These are phyloP conservation scores for Rhizophagus sp. DNA, from an alignment of 192 early-diverging fungal genomes.

Conservation along the genomic window DNA sequence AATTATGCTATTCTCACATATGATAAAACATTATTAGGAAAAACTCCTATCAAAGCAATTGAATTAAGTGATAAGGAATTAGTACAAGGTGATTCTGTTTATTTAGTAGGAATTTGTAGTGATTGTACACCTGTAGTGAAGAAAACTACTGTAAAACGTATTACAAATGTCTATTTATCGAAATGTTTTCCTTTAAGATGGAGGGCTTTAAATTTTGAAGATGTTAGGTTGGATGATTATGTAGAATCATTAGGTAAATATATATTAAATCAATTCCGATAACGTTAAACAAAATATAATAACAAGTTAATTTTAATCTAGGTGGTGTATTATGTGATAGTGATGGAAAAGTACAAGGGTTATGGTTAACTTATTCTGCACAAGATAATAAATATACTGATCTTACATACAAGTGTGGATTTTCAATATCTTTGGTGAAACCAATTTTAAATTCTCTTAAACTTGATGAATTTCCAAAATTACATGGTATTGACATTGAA, in stretches of 20 bases:
- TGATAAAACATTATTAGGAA: conserved; percentile 70
- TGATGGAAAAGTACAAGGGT: conserved; percentile 56
- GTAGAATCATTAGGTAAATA: conserved; percentile 52
- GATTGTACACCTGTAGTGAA: conserved; percentile 57
- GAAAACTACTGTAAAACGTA: conserved; percentile 60
- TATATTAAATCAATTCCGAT: no score
- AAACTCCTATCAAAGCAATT: conserved; percentile 67
- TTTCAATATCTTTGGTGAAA: conserved; percentile 51
- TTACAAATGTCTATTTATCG: conserved; percentile 61
- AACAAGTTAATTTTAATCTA: not conserved
- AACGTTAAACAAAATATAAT: no score
- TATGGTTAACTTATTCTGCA: conserved; percentile 71
- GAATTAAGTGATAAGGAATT: conserved; percentile 59
- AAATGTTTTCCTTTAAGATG: conserved; percentile 69
- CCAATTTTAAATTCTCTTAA: conserved; percentile 53
- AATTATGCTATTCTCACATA: conserved; percentile 87
- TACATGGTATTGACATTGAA: conserved; percentile 63
- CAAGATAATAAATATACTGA: conserved; percentile 67
- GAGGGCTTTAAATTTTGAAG: conserved; percentile 56
- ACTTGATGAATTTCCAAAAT: conserved; percentile 47
- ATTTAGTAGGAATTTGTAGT: conserved; percentile 55
- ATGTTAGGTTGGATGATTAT: conserved; percentile 70
- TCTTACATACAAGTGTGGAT: conserved; percentile 58
- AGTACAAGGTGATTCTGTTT: conserved; percentile 63
- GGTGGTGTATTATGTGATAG: conserved; percentile 63